phyloP scores from a whole-genome alignment of 768 basidiomycete species.

The Calocybe indica region DNA sequence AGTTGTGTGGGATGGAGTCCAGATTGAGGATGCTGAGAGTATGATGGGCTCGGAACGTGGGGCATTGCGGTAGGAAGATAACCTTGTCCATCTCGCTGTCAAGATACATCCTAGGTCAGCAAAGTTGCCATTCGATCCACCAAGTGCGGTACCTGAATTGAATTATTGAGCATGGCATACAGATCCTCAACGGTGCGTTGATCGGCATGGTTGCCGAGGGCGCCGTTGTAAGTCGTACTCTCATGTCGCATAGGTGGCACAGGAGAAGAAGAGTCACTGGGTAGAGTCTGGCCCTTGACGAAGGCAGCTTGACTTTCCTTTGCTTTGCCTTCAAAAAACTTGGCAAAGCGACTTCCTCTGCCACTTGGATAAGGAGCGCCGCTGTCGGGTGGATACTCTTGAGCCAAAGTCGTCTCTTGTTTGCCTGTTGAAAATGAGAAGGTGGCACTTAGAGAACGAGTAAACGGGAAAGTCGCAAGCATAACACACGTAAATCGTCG shows the following conservation, averaged over 20 bases:
- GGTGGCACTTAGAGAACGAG: not conserved
- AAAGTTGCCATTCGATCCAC: not conserved
- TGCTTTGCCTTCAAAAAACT: slow-evolving; percentile 77
- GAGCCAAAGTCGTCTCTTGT: not conserved
- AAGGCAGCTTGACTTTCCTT: slow-evolving; percentile 32
- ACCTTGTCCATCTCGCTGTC: too few relatives aligned
- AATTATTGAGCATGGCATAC: slow-evolving; percentile 74
- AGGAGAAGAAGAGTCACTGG: slow-evolving; percentile 40
- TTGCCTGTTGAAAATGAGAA: slow-evolving; percentile 8
- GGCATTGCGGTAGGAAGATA: not conserved
- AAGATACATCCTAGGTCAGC: not conserved
- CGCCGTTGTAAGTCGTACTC: slow-evolving; percentile 33
- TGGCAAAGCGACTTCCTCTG: slow-evolving; percentile 82
- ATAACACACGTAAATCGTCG: slow-evolving; percentile 9
- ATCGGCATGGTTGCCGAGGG: slow-evolving; percentile 35
- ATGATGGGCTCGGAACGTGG: slow-evolving; percentile 20
- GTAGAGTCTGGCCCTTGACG: slow-evolving; percentile 31
- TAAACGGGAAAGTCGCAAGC: too few relatives aligned
- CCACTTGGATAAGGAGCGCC: slow-evolving; percentile 39
- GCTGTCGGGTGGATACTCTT: slow-evolving; percentile 13
- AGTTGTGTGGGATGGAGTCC: slow-evolving; percentile 38
- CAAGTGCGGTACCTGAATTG: slow-evolving; percentile 51
- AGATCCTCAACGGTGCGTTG: slow-evolving; percentile 72
- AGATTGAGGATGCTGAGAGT: slow-evolving; percentile 29
- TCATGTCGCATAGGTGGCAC: slow-evolving; percentile 35